Percentiles rank a stretch among this genome's conserved stretches.
Evolutionary conservation across 805 yeast genomes (phyloP).

Genomic region (Candida palmyrensis): DNA sequence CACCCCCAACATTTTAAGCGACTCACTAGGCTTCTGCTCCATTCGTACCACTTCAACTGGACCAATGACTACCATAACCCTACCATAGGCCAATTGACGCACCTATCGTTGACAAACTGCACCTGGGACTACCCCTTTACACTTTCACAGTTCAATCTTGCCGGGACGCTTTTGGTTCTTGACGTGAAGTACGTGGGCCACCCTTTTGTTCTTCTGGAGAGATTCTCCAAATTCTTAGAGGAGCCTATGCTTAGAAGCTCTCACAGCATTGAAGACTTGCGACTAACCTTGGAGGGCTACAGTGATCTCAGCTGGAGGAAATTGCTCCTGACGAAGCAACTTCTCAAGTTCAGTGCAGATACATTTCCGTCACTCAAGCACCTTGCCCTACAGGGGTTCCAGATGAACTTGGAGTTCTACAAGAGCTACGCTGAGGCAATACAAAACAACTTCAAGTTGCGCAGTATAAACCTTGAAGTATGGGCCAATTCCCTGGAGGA

Average conservation of each 20-base stretch:
- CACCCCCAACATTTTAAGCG: conserved; percentile 36
- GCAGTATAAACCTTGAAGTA: not conserved
- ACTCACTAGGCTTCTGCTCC: conserved; percentile 28
- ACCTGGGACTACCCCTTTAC: conserved; percentile 56
- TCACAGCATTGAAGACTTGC: not conserved
- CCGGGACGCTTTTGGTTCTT: conserved; percentile 17
- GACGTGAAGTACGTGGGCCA: conserved; percentile 22
- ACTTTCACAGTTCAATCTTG: conserved; percentile 28
- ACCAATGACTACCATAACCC: conserved; percentile 10
- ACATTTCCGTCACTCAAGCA: not conserved
- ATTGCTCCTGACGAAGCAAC: conserved; percentile 4
- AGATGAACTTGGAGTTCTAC: conserved; percentile 3
- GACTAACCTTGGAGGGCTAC: not conserved
- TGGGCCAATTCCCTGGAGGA: too few species aligned
- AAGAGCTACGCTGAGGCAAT: not conserved
- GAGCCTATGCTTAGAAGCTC: conserved; percentile 8
- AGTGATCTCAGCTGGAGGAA: conserved; percentile 4
- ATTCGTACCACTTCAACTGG: conserved; percentile 42
- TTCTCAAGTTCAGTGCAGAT: not conserved
- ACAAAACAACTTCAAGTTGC: conserved; percentile 1
- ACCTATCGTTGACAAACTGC: conserved; percentile 37
- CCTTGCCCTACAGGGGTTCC: conserved; percentile 3
- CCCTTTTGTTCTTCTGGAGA: conserved; percentile 32
- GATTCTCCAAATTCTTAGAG: conserved; percentile 26
- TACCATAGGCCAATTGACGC: conserved; percentile 10